phyloP scores from a whole-genome alignment of 805 yeast genomes.

The Yarrowia alimentaria region DNA sequence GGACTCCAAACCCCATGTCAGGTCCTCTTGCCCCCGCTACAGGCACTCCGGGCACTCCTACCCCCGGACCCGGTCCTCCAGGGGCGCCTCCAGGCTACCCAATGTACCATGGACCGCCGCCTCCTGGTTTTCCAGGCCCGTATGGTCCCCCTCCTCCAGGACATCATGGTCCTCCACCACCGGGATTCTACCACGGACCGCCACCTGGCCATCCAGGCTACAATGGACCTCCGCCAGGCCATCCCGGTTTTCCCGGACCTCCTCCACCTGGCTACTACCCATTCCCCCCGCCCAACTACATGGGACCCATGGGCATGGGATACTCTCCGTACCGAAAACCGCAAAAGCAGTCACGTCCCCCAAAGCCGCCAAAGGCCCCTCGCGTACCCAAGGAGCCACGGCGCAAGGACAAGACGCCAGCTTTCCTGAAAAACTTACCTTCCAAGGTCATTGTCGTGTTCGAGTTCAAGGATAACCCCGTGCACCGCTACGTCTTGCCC shows the following conservation, averaged over 20 bases:
- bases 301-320: conserved; percentile 26
- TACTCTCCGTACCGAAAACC: conserved; percentile 22
- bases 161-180: conserved; percentile 27
- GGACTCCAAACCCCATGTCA: too few species aligned
- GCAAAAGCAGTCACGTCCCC: conserved; percentile 28
- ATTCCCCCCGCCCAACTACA: conserved; percentile 20
- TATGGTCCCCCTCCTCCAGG: conserved; percentile 6
- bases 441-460: conserved; percentile 65
- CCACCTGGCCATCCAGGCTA: not conserved
- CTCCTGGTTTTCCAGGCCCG: conserved; percentile 2
- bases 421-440: conserved; percentile 28
- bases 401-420: conserved; percentile 20
- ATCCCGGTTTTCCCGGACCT: not conserved
- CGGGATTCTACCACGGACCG: not conserved
- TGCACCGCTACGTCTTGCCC: conserved; percentile 72
- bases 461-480: conserved; percentile 79
- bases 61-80: conserved; percentile 8
- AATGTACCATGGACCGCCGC: not conserved
- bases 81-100: conserved; percentile 4
- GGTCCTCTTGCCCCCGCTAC: not conserved
- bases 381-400: conserved; percentile 24
- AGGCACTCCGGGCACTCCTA: not conserved
- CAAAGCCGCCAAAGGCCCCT: conserved; percentile 28
- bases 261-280: conserved; percentile 14
- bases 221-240: not conserved